phyloP scores from a whole-genome alignment of 805 yeast species.

The Maudiozyma serrabonitensis region DNA sequence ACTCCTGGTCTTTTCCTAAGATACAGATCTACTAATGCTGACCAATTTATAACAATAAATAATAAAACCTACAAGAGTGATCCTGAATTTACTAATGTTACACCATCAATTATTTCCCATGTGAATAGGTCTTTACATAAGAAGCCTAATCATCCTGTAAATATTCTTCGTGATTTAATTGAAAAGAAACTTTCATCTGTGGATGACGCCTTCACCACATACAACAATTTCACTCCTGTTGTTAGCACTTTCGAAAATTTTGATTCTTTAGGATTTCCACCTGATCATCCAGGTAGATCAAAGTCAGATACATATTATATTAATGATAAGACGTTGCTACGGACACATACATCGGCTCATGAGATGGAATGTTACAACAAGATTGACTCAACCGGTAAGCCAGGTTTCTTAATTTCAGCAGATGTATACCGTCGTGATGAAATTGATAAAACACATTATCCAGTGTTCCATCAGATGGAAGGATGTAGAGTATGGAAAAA shows the following conservation, averaged over 20 bases:
- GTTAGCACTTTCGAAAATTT: constrained; percentile 80
- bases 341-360: constrained; percentile 97
- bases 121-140: constrained; percentile 68
- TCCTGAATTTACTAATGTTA: constrained; percentile 71
- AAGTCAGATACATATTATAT: constrained; percentile 89
- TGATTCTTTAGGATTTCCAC: constrained; percentile 84
- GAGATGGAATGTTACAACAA: constrained; percentile 71
- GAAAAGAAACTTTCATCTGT: constrained; percentile 55
- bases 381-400: constrained; percentile 29
- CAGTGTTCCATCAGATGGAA: constrained; percentile 96
- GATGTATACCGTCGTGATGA: constrained; percentile 95
- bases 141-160: constrained; percentile 76
- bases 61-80: constrained; percentile 51
- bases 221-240: constrained; percentile 71
- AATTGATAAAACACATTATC: constrained; percentile 91
- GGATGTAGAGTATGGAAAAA: constrained; percentile 85
- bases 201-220: constrained; percentile 55
- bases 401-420: constrained; percentile 83
- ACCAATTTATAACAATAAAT: constrained; percentile 25
- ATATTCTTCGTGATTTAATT: constrained; percentile 67
- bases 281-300: constrained; percentile 88
- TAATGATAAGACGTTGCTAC: constrained; percentile 57
- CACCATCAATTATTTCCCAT: constrained; percentile 58
- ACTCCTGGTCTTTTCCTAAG: neutral
- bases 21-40: constrained; percentile 1